Evolutionary conservation across 73 alveolate species (phyloP).

Genomic region (Paramecium tetraurelia): DNA sequence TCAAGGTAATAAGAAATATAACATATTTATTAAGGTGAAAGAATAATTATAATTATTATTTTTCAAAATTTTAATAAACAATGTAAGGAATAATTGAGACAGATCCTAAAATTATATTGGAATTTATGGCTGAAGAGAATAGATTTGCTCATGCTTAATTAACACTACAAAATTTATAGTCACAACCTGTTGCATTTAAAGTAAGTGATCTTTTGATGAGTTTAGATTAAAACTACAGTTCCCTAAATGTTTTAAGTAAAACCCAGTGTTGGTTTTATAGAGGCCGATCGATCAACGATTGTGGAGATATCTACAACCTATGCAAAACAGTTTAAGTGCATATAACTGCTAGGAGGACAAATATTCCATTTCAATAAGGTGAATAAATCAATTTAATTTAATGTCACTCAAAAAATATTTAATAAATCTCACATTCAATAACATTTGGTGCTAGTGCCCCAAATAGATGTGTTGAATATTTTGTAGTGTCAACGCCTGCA

Average conservation of each 20-base stretch:
- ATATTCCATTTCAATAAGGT: no score
- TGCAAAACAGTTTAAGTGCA: no score
- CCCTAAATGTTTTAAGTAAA: not conserved
- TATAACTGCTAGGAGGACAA: no score
- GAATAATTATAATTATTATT: not conserved
- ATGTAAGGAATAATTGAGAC: not conserved
- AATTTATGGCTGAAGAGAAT: not conserved
- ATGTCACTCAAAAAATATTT: not conserved
- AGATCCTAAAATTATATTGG: not conserved
- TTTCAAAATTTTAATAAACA: not conserved
- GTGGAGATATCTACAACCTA: not conserved
- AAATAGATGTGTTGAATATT: not conserved
- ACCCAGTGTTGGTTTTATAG: conserved; percentile 9
- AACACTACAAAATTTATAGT: not conserved
- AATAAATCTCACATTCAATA: not conserved
- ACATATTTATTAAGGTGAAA: no score
- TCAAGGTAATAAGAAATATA: no score
- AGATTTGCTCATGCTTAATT: not conserved
- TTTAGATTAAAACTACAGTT: conserved; percentile 6
- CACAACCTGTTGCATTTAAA: not conserved
- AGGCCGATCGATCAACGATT: not conserved
- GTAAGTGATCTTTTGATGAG: not conserved
- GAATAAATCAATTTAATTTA: no score
- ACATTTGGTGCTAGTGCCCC: not conserved
- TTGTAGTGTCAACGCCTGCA: not conserved